Evolutionary conservation across 2,329 filamentous ascomycete species (phyloP).

Genomic region (Epichloe sibirici): DNA sequence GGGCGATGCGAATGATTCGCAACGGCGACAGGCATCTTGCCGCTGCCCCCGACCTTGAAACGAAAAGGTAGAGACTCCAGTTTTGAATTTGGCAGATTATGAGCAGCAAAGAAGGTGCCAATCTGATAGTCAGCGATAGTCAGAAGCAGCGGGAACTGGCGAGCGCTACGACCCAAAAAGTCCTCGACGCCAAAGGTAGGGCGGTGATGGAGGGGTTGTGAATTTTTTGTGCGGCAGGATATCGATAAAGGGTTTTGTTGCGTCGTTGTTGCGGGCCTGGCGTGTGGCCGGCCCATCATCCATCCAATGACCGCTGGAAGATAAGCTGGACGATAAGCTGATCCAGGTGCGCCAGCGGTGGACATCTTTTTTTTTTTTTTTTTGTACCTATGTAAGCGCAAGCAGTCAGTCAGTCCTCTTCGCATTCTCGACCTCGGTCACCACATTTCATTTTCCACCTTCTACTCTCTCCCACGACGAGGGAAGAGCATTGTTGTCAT

Average conservation of each 20-base stretch:
- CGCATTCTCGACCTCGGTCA: neutral
- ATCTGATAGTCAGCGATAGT: neutral
- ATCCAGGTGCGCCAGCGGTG: constrained; percentile 12
- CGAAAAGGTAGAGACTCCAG: constrained; percentile 67
- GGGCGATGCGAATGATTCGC: constrained; percentile 73
- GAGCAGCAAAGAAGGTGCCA: neutral
- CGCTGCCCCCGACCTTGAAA: constrained; percentile 70
- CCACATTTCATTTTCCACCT: neutral
- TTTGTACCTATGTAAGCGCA: constrained; percentile 3
- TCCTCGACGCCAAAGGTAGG: constrained; percentile 5
- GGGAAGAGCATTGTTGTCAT: constrained; percentile 10
- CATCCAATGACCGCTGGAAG: constrained; percentile 16
- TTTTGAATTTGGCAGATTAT: constrained; percentile 21
- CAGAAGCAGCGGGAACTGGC: neutral
- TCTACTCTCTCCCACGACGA: neutral
- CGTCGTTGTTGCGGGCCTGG: neutral
- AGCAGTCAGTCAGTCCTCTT: neutral
- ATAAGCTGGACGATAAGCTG: constrained; percentile 20
- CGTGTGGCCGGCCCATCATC: neutral
- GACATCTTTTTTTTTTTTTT: constrained; percentile 23
- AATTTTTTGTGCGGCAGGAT: constrained; percentile 24
- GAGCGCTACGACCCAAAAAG: neutral
- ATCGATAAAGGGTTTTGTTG: constrained; percentile 20
- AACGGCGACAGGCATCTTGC: constrained; percentile 62
- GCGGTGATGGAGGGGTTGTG: constrained; percentile 25